phyloP scores from a whole-genome alignment of 257 asterid genomes.

The Pogostemon cablin region DNA sequence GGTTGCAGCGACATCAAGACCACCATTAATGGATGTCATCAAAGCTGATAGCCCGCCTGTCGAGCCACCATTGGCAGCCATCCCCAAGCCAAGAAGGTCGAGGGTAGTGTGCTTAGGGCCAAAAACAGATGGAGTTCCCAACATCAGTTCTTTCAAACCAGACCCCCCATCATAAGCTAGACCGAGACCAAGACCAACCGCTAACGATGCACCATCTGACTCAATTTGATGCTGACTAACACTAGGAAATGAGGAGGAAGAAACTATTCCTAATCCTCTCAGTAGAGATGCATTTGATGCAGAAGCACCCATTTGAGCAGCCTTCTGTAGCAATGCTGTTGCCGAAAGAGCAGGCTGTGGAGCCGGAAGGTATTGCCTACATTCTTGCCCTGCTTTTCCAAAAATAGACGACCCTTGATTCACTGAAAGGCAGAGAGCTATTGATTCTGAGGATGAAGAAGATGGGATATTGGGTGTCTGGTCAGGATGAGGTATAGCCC shows the following conservation, averaged over 20 bases:
- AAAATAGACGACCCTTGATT: slow-evolving; percentile 63
- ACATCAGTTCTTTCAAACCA: slow-evolving; percentile 75
- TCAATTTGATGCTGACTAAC: slow-evolving; percentile 40
- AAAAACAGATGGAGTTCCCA: slow-evolving; percentile 77
- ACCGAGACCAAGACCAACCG: slow-evolving; percentile 74
- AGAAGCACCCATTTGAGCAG: slow-evolving; percentile 81
- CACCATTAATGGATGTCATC: slow-evolving; percentile 65
- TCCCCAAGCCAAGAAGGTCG: slow-evolving; percentile 85
- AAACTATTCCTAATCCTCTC: slow-evolving; percentile 61
- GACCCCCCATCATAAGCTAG: slow-evolving; percentile 62
- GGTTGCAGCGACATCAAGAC: slow-evolving; percentile 48
- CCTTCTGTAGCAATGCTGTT: slow-evolving; percentile 86
- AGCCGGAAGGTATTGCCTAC: slow-evolving; percentile 59
- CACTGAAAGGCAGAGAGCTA: slow-evolving; percentile 64
- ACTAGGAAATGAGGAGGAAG: slow-evolving; percentile 51
- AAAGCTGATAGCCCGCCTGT: slow-evolving; percentile 60
- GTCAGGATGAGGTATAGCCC: slow-evolving; percentile 42
- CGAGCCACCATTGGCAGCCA: slow-evolving; percentile 76
- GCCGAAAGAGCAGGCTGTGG: slow-evolving; percentile 80
- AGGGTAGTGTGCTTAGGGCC: slow-evolving; percentile 84
- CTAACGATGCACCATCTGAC: slow-evolving; percentile 45
- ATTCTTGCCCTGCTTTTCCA: slow-evolving; percentile 63
- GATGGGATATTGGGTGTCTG: slow-evolving; percentile 35
- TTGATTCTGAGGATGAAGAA: slow-evolving; percentile 54
- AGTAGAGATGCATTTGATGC: slow-evolving; percentile 65